Evolutionary conservation across 257 asterid species (phyloP), one percentile per base, ranked within the genome.

Genomic region (Solanum sejunctum): DNA sequence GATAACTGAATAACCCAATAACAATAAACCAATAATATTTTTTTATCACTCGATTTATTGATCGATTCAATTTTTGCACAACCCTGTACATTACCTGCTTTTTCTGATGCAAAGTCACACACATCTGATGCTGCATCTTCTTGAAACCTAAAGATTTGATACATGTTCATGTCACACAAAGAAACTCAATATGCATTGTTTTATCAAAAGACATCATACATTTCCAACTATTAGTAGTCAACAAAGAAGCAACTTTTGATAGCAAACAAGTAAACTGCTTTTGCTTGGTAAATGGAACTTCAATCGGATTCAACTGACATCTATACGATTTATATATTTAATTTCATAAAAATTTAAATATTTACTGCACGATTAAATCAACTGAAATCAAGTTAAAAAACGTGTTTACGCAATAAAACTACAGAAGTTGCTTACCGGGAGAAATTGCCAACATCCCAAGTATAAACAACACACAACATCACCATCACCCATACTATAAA

Each of bases 371-470:
- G 43, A 41, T 3, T 3, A 41, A 3, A 41, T 41, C 43, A 41
- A 41, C 7, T 41, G 45, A 41, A 7, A 58, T n/a, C 9, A 58
- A 11, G 10, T 28, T 28, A 28, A 28, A 28, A 28, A 28, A 28
- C 32, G 32, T 28, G 36, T 32, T 32, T 28, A 28, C 32, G 32
- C 32, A 28, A 28, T 28, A 28, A 28, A 28, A 28, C 32, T 28
- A 28, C 3, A 12, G 20, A 11, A 26, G 15, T 64, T 64, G 72
- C n/a, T 64, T 64, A 64, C 72, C 5, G 72, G 10, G 45, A 64
- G n/a, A 64, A 86, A 69, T 88, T 90, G 88, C 96, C 92, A 89
- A 75, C 78, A 90, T 23, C 93, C 47, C 94, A 91, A 32, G 36
- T 32, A 32, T 3, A 32, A 90, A 58, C 91, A 84, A 63, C 10